Evolutionary conservation across 2,329 filamentous ascomycete species (phyloP).

Genomic region (Fusarium lyarnte): DNA sequence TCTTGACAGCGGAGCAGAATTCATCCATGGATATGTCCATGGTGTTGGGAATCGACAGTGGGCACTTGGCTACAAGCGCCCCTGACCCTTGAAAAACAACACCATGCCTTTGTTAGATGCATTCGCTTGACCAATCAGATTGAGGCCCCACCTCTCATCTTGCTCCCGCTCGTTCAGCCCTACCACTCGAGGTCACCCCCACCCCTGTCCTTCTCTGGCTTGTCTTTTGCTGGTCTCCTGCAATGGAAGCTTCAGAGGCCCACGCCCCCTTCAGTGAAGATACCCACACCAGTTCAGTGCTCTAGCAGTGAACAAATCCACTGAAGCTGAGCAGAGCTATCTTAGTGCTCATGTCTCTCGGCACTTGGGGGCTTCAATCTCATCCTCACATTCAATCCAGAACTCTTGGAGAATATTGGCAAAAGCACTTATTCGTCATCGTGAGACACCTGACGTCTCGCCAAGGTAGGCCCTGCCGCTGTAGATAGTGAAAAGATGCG

Average conservation of each 20-base stretch:
- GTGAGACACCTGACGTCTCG: not conserved
- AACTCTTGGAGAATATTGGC: not conserved
- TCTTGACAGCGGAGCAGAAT: not conserved
- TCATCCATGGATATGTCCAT: conserved; percentile 10
- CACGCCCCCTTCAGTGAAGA: conserved; percentile 12
- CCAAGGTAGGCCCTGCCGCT: conserved; percentile 1
- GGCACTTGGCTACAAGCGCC: not conserved
- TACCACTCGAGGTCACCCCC: conserved; percentile 21
- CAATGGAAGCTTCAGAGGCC: too few species aligned
- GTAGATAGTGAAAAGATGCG: conserved; percentile 3
- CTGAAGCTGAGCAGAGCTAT: not conserved
- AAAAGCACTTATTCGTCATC: not conserved
- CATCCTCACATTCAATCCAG: not conserved
- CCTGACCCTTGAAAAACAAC: not conserved
- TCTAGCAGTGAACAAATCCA: not conserved
- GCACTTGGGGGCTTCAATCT: not conserved
- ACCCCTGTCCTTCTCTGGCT: not conserved
- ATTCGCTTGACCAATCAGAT: conserved; percentile 18
- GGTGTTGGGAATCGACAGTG: conserved; percentile 6
- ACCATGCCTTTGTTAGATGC: conserved; percentile 8
- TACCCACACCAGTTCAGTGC: conserved; percentile 10
- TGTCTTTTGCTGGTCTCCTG: not conserved
- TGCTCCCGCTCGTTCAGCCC: conserved; percentile 41
- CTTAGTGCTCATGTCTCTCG: not conserved
- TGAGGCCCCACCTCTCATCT: conserved; percentile 22